These are phyloP conservation scores for Marasmius oreades DNA, from an alignment of 1,284 basidiomycete genomes.

Conservation along the genomic window DNA sequence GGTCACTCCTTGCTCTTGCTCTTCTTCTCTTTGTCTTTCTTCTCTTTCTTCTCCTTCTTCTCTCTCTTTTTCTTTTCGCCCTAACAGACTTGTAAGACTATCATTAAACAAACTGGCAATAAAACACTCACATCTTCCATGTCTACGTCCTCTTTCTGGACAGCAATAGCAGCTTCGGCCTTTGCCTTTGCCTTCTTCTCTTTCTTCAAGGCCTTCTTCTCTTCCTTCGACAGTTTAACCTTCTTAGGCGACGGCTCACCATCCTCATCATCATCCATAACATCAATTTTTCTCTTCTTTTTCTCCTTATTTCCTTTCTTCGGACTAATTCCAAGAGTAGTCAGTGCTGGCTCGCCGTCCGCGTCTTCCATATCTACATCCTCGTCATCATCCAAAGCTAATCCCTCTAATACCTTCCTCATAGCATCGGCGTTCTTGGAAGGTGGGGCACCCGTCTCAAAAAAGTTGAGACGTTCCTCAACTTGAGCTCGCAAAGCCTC, in stretches of 20 bases:
- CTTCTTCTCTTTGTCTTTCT: slow-evolving; percentile 41
- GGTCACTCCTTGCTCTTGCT: slow-evolving; percentile 45
- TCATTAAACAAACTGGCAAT: slow-evolving; percentile 3
- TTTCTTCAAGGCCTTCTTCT: slow-evolving; percentile 80
- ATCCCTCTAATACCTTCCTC: slow-evolving; percentile 80
- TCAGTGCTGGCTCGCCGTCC: slow-evolving; percentile 49
- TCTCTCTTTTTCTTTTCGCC: slow-evolving; percentile 31
- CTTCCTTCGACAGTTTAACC: slow-evolving; percentile 75
- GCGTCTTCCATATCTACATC: slow-evolving; percentile 50
- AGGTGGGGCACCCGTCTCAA: slow-evolving; percentile 84
- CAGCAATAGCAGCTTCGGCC: slow-evolving; percentile 35
- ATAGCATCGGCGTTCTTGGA: slow-evolving; percentile 88
- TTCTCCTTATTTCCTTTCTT: slow-evolving; percentile 55
- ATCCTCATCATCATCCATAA: slow-evolving; percentile 53
- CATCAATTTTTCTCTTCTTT: slow-evolving; percentile 60
- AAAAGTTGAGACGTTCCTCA: slow-evolving; percentile 94
- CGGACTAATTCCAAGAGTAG: slow-evolving; percentile 50
- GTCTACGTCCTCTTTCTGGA: slow-evolving; percentile 30
- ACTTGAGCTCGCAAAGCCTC: slow-evolving; percentile 93
- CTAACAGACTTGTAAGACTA: slow-evolving; percentile 23
- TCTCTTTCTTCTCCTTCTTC: slow-evolving; percentile 33
- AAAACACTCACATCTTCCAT: slow-evolving; percentile 4
- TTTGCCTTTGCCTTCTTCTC: slow-evolving; percentile 64
- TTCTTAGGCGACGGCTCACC: slow-evolving; percentile 63
- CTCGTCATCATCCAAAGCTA: slow-evolving; percentile 72